Percentiles rank a stretch among this genome's conserved stretches.
Conservation (phyloP, 306 rosid genomes). For the Sicyos edulis region DNA sequence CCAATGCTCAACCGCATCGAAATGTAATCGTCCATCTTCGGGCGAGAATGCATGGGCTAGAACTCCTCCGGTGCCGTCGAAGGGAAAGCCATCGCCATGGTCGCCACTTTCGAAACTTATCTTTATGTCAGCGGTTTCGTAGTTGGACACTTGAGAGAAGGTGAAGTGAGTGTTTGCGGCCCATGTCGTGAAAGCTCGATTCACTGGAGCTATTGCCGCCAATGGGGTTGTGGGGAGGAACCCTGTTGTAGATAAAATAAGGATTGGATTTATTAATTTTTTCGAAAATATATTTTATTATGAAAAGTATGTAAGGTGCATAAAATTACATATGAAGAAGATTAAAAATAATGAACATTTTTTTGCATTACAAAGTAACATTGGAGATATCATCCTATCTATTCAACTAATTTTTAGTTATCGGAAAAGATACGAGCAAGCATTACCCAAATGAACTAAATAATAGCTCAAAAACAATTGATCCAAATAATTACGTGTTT, state of each 20-base stretch:
- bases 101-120: slow-evolving; percentile 24
- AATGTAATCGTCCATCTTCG: slow-evolving; percentile 23
- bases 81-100: slow-evolving; percentile 18
- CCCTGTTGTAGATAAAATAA: not conserved
- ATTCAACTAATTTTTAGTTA: too few species aligned
- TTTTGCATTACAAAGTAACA: too few species aligned
- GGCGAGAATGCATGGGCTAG: slow-evolving; percentile 26
- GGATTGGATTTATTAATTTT: too few species aligned
- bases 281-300: too few species aligned
- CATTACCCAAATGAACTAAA: too few species aligned
- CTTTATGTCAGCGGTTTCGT: slow-evolving; percentile 13
- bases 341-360: too few species aligned
- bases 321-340: too few species aligned
- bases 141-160: not conserved
- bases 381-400: too few species aligned
- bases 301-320: too few species aligned
- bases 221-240: slow-evolving; percentile 2
- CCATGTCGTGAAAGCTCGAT: not conserved
- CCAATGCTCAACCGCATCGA: slow-evolving; percentile 25
- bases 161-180: slow-evolving; percentile 17
- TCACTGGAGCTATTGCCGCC: not conserved
- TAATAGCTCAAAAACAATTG: too few species aligned
- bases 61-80: slow-evolving; percentile 13
- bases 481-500: too few species aligned
- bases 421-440: too few species aligned